A percentile compares a stretch with the other conserved stretches of the same genome.
phyloP scores from a whole-genome alignment of 352 stramenopile genomes.

The Halophytophthora batemanensis region DNA sequence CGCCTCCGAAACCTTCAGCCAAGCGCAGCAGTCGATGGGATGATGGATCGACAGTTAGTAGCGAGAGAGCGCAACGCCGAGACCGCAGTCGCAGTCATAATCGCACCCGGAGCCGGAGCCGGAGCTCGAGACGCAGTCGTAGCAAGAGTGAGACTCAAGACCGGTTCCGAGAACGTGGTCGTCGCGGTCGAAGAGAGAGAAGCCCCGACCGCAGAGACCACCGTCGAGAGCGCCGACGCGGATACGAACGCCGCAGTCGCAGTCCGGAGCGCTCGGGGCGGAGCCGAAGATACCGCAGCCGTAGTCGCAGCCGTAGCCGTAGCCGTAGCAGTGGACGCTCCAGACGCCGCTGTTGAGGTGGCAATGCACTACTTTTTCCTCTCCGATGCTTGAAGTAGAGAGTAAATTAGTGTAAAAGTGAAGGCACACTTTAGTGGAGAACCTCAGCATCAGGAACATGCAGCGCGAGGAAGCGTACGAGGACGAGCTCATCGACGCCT shows the following conservation, averaged over 20 bases:
- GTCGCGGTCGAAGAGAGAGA: conserved; percentile 2
- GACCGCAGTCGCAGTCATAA: conserved; percentile 8
- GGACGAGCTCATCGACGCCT: conserved; percentile 62
- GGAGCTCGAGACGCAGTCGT: conserved; percentile 12
- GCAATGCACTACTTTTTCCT: too few relatives aligned
- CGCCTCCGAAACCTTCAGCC: conserved; percentile 1
- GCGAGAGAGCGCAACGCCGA: conserved; percentile 2
- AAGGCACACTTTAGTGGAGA: too few relatives aligned
- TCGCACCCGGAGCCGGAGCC: conserved; percentile 12
- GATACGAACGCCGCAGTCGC: conserved; percentile 11
- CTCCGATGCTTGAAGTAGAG: too few relatives aligned
- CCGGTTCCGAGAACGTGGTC: neutral
- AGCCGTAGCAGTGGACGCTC: conserved; percentile 7
- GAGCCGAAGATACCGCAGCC: conserved; percentile 17
- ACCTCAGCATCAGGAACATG: conserved; percentile 18
- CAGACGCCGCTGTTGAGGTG: conserved; percentile 1
- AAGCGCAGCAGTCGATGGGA: conserved; percentile 22
- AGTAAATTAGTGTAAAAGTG: too few relatives aligned
- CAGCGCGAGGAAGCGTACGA: conserved; percentile 41
- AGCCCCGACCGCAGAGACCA: conserved; percentile 18
- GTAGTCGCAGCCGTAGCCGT: conserved; percentile 21
- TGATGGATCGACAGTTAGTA: conserved; percentile 2
- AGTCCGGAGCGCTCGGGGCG: conserved; percentile 16
- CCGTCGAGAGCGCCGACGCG: conserved; percentile 1
- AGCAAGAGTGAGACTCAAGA: conserved; percentile 13